A percentile compares a stretch with the other conserved stretches of the same genome.
Conservation (phyloP, 2,329 filamentous ascomycete genomes). For the Aspergillus unguis region DNA sequence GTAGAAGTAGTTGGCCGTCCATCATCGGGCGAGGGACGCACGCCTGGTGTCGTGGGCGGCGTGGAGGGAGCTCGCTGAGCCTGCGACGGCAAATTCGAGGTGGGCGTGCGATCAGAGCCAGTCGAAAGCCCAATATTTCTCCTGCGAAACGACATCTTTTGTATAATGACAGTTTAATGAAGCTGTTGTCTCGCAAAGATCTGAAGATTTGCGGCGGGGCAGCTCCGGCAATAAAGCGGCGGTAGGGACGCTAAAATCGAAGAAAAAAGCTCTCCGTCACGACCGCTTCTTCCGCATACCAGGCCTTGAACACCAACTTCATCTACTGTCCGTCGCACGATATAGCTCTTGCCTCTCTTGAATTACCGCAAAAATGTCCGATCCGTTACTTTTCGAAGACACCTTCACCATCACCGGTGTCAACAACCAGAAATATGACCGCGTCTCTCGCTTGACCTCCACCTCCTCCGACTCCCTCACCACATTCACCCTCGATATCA, state of each 20-base stretch:
- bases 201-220: slow-evolving; percentile 25
- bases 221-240: slow-evolving; percentile 23
- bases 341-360: too few species aligned
- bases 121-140: slow-evolving; percentile 58
- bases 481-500: slow-evolving; percentile 83
- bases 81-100: slow-evolving; percentile 25
- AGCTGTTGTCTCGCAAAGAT: slow-evolving; percentile 5
- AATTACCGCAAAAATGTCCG: slow-evolving; percentile 59
- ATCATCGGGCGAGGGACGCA: slow-evolving; percentile 83
- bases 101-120: slow-evolving; percentile 33
- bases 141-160: slow-evolving; percentile 64
- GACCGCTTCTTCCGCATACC: neutral
- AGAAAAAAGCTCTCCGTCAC: slow-evolving; percentile 20
- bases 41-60: slow-evolving; percentile 46
- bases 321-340: neutral
- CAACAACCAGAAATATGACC: slow-evolving; percentile 89
- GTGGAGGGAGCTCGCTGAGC: slow-evolving; percentile 26
- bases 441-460: slow-evolving; percentile 79
- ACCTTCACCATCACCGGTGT: slow-evolving; percentile 77
- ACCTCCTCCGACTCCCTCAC: slow-evolving; percentile 72
- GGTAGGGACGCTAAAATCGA: slow-evolving; percentile 22
- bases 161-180: neutral
- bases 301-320: neutral
- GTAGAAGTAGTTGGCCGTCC: slow-evolving; percentile 88
- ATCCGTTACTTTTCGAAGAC: slow-evolving; percentile 92